Percentiles rank a stretch among this genome's conserved stretches.
Conservation (phyloP, 345 rosid genomes). For the Eucalyptus grandis region DNA sequence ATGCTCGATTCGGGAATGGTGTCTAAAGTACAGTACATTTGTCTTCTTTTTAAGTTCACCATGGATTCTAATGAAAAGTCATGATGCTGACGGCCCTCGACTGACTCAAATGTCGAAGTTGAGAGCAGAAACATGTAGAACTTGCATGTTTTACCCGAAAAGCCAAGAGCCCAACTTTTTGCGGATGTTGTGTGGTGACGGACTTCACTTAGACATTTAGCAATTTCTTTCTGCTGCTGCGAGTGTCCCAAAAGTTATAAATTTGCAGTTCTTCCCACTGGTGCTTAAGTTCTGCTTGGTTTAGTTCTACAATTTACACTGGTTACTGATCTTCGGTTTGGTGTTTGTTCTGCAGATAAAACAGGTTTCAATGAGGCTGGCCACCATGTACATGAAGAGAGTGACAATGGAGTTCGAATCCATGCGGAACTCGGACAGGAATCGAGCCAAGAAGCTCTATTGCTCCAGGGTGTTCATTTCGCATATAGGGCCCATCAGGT, state of each 20-base stretch:
- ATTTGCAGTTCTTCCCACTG: background rate
- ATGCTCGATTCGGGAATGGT: constrained; percentile 79
- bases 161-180: background rate
- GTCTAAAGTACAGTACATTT: constrained; percentile 24
- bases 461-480: constrained; percentile 75
- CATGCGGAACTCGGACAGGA: constrained; percentile 46
- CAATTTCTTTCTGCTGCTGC: background rate
- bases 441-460: constrained; percentile 55
- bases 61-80: background rate
- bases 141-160: background rate
- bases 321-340: background rate
- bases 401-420: constrained; percentile 64
- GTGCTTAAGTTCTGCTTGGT: background rate
- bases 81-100: background rate
- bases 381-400: constrained; percentile 65
- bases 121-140: background rate
- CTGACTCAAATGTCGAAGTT: background rate
- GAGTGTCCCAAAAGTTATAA: background rate
- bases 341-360: constrained; percentile 43
- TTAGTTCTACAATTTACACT: background rate
- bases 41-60: background rate
- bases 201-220: background rate
- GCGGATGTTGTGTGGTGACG: background rate
- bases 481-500: constrained; percentile 86
- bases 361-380: constrained; percentile 59